Evolutionary conservation across 495 filamentous ascomycete species (phyloP).

Genomic region (Acidomyces sp.): DNA sequence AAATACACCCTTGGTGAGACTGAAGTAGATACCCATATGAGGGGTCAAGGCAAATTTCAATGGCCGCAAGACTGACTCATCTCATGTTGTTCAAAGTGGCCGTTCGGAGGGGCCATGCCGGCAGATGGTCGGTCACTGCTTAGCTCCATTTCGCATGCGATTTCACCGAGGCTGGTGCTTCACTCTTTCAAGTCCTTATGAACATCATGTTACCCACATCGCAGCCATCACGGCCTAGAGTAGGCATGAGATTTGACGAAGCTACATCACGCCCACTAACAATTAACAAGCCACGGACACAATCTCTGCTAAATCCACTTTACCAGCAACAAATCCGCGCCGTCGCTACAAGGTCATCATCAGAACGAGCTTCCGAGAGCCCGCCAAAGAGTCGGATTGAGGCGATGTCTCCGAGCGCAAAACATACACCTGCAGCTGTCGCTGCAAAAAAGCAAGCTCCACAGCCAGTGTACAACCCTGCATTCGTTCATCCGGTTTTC

Average conservation of each 20-base stretch:
- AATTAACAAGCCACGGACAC: no score
- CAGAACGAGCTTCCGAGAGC: conserved; percentile 1
- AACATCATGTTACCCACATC: conserved; percentile 23
- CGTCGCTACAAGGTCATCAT: conserved; percentile 8
- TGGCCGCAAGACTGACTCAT: no score
- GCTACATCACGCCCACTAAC: no score
- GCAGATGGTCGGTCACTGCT: no score
- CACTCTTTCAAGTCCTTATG: background rate
- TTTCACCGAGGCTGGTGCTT: background rate
- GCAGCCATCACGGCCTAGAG: conserved; percentile 27
- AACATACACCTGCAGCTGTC: background rate
- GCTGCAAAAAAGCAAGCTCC: background rate
- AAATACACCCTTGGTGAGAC: no score
- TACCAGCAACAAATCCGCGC: conserved; percentile 23
- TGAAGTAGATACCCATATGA: no score
- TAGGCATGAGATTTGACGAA: no score
- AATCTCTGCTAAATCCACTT: conserved; percentile 6
- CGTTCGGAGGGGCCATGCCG: no score
- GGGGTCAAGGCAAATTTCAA: no score
- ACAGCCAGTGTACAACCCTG: conserved; percentile 23
- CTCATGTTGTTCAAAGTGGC: no score
- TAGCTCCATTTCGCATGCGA: background rate
- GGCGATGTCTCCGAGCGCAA: conserved; percentile 27
- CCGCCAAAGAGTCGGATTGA: conserved; percentile 22
- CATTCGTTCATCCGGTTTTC: conserved; percentile 30